These are phyloP conservation scores for Yarrowia deformans DNA, from an alignment of 805 yeast genomes.

Conservation along the genomic window DNA sequence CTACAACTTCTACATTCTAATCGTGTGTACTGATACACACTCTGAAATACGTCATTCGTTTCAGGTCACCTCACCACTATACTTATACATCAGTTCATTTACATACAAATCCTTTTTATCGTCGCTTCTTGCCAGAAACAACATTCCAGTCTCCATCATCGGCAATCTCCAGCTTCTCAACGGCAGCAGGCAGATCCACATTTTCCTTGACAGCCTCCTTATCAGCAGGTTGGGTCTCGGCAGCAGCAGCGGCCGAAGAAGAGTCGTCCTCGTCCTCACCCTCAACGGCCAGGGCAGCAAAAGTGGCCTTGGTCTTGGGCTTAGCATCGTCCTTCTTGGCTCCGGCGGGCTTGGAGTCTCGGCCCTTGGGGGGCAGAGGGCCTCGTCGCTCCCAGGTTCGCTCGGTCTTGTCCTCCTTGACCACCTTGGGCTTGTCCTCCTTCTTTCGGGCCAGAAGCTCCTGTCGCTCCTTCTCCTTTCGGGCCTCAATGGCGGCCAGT, in stretches of 20 bases:
- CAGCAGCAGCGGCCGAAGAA: conserved; percentile 19
- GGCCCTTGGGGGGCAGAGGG: conserved; percentile 39
- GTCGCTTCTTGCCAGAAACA: conserved; percentile 42
- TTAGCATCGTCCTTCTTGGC: conserved; percentile 37
- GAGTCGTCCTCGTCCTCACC: conserved; percentile 39
- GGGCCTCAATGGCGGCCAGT: conserved; percentile 66
- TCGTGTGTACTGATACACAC: too few relatives aligned
- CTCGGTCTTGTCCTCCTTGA: conserved; percentile 38
- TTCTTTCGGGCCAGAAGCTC: conserved; percentile 40
- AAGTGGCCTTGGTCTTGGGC: conserved; percentile 26
- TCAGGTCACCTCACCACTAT: not conserved
- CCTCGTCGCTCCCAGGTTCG: conserved; percentile 40
- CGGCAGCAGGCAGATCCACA: conserved; percentile 30
- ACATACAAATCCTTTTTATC: conserved; percentile 36
- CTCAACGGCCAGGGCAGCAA: conserved; percentile 37
- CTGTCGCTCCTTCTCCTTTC: conserved; percentile 41
- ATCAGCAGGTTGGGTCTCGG: conserved; percentile 41
- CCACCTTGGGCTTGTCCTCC: conserved; percentile 39
- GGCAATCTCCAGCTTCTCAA: conserved; percentile 40
- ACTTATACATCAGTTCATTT: conserved; percentile 25
- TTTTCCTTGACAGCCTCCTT: conserved; percentile 42
- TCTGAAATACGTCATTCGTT: too few relatives aligned
- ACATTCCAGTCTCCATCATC: conserved; percentile 46
- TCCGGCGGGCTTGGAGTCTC: conserved; percentile 15
- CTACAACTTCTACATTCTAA: too few relatives aligned